Conservation (phyloP, 2,329 filamentous ascomycete species). For the Sporothrix mexicana region DNA sequence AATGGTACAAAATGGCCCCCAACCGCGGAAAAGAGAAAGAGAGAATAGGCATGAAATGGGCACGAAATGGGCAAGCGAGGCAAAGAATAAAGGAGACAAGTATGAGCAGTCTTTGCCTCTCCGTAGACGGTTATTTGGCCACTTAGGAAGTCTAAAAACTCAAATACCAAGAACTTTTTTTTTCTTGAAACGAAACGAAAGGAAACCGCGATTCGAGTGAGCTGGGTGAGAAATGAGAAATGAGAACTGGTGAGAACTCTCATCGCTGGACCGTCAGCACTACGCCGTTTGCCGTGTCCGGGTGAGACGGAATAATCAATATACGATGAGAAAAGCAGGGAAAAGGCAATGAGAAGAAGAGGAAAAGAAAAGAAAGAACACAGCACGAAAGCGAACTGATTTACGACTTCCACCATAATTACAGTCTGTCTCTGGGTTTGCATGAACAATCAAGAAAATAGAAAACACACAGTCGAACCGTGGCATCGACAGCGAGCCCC, state of each 20-base stretch:
- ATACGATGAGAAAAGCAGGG: background rate
- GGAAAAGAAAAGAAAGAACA: background rate
- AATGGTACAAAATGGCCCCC: too few species aligned
- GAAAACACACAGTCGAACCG: background rate
- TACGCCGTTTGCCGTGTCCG: background rate
- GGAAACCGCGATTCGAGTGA: too few species aligned
- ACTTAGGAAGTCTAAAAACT: too few species aligned
- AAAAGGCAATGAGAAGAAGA: background rate
- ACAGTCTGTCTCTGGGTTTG: too few species aligned
- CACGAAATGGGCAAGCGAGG: background rate
- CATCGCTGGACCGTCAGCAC: background rate
- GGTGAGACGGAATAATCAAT: background rate
- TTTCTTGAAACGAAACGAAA: too few species aligned
- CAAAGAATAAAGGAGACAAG: background rate
- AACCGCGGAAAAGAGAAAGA: background rate
- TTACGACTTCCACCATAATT: too few species aligned
- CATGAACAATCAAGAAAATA: too few species aligned
- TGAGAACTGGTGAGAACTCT: conserved; percentile 19
- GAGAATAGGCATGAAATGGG: background rate
- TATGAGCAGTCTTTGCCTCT: too few species aligned
- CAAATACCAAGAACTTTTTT: too few species aligned
- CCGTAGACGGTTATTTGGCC: too few species aligned
- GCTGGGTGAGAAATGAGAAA: too few species aligned
- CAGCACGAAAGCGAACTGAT: background rate
- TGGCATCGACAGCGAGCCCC: background rate